Conservation (phyloP, 768 basidiomycete genomes). For the Scleroderma citrinum region DNA sequence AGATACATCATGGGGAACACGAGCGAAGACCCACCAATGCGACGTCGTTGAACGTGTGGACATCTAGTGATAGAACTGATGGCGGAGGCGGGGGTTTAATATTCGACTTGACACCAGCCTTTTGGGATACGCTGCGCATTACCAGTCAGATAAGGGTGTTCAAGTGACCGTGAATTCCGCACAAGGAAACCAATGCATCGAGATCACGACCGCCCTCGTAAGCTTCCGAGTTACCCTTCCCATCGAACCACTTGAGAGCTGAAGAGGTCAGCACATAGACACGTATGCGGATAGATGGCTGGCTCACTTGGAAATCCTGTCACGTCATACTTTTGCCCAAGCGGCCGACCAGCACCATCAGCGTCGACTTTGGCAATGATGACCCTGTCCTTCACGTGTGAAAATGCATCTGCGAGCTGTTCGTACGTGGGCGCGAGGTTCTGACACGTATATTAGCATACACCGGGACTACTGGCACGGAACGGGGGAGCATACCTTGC, state of each 20-base stretch:
- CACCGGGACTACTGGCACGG: neutral
- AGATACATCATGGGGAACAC: neutral
- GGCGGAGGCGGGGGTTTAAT: constrained; percentile 82
- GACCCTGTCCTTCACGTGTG: constrained; percentile 74
- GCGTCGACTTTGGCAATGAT: constrained; percentile 90
- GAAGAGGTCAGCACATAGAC: constrained; percentile 1
- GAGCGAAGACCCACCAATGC: constrained; percentile 42
- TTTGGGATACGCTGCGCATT: constrained; percentile 54
- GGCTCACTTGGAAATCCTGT: constrained; percentile 80
- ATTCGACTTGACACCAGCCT: constrained; percentile 79
- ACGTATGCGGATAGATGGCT: neutral
- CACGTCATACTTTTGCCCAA: constrained; percentile 76
- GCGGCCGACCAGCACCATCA: constrained; percentile 73
- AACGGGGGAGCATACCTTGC: constrained; percentile 52
- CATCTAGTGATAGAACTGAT: constrained; percentile 59
- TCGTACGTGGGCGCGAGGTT: constrained; percentile 87
- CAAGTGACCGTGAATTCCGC: constrained; percentile 21
- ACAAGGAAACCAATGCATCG: constrained; percentile 73
- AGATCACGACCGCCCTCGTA: constrained; percentile 81
- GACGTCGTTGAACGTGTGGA: constrained; percentile 68
- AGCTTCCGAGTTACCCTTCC: constrained; percentile 55
- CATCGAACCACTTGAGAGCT: constrained; percentile 92
- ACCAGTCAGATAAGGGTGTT: neutral
- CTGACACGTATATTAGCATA: constrained; percentile 32
- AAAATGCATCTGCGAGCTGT: constrained; percentile 83